Conservation (phyloP, 371 early-diverging fungal genomes). For the Mucor plumbeus region DNA sequence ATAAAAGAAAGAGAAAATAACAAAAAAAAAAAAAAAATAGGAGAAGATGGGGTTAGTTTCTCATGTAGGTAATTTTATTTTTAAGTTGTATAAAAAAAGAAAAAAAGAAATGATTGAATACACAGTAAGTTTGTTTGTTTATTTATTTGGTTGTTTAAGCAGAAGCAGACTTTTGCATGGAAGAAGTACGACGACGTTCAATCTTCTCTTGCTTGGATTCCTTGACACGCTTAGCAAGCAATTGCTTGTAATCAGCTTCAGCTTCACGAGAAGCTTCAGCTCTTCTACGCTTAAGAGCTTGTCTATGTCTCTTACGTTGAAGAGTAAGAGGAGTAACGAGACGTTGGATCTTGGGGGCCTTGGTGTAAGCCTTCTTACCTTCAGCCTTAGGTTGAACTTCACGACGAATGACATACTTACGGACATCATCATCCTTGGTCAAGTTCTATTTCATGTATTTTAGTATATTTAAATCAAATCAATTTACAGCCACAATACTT, state of each 20-base stretch:
- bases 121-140: neutral
- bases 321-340: too few species aligned
- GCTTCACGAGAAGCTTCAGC: constrained; percentile 83
- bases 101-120: neutral
- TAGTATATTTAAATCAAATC: neutral
- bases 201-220: constrained; percentile 82
- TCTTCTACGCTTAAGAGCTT: constrained; percentile 43
- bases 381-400: constrained; percentile 83
- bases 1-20: neutral
- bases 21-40: neutral
- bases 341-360: too few species aligned
- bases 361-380: too few species aligned
- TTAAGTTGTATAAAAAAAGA: neutral
- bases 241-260: constrained; percentile 92
- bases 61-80: neutral
- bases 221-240: constrained; percentile 92
- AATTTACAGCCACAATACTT: constrained; percentile 53
- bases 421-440: constrained; percentile 97
- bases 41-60: neutral
- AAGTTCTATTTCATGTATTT: constrained; percentile 55
- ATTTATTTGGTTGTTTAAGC: constrained; percentile 31
- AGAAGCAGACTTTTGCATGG: constrained; percentile 19
- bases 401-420: constrained; percentile 98
- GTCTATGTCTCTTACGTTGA: too few species aligned
- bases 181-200: constrained; percentile 49